phyloP scores from a whole-genome alignment of 805 yeast species.

The Saccharomycopsis guyanensis region DNA sequence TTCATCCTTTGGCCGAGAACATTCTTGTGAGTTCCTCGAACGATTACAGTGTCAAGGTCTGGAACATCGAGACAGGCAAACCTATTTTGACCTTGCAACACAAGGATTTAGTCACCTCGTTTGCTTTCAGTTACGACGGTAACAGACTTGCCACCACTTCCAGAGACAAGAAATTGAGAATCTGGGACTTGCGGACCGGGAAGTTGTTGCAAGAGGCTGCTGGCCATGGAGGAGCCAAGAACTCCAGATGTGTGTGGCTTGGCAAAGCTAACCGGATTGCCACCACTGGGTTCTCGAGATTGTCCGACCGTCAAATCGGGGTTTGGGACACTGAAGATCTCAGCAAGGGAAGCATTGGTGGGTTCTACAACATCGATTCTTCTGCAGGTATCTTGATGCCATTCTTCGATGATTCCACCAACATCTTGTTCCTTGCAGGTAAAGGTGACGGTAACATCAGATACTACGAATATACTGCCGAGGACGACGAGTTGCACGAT shows the following conservation, averaged over 20 bases:
- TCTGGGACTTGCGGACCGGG: conserved; percentile 84
- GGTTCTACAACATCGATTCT: conserved; percentile 77
- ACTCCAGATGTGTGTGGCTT: conserved; percentile 82
- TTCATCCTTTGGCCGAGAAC: conserved; percentile 82
- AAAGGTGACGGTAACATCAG: conserved; percentile 98
- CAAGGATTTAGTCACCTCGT: conserved; percentile 86
- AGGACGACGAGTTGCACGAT: conserved; percentile 72
- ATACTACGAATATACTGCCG: conserved; percentile 67
- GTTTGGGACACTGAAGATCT: conserved; percentile 81
- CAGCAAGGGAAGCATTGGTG: conserved; percentile 79
- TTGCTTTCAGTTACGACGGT: conserved; percentile 88
- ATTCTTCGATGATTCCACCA: conserved; percentile 72
- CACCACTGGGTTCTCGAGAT: conserved; percentile 90
- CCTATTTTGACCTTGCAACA: conserved; percentile 70
- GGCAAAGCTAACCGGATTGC: conserved; percentile 79
- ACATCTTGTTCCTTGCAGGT: conserved; percentile 83
- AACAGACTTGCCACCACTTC: conserved; percentile 78
- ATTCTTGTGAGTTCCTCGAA: conserved; percentile 85
- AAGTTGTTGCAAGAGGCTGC: conserved; percentile 72
- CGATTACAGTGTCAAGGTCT: conserved; percentile 84
- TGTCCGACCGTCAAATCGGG: conserved; percentile 92
- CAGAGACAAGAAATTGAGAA: conserved; percentile 81
- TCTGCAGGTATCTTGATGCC: conserved; percentile 95
- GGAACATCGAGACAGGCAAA: conserved; percentile 78
- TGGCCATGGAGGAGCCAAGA: conserved; percentile 91